Conservation (phyloP, 2,329 filamentous ascomycete genomes). For the Claviceps citrina region DNA sequence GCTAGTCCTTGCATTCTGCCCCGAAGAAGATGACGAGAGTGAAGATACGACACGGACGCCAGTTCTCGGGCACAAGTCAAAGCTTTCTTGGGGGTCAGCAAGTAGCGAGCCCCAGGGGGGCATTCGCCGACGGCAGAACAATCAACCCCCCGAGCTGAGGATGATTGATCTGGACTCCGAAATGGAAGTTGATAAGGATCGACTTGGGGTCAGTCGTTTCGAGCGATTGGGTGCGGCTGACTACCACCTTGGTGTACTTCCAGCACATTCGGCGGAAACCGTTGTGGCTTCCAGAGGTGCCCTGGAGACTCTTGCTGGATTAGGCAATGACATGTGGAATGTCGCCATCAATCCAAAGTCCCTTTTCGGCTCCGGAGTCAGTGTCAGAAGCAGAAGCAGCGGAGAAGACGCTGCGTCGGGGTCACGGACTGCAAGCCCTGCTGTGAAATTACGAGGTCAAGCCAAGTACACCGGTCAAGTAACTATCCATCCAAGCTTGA, state of each 20-base stretch:
- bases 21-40: slow-evolving; percentile 52
- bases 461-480: slow-evolving; percentile 13
- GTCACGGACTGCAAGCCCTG: slow-evolving; percentile 24
- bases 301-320: slow-evolving; percentile 57
- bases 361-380: slow-evolving; percentile 76
- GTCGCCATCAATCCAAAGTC: slow-evolving; percentile 75
- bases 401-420: slow-evolving; percentile 40
- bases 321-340: slow-evolving; percentile 73
- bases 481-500: slow-evolving; percentile 36
- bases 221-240: slow-evolving; percentile 76
- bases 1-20: slow-evolving; percentile 81
- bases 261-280: slow-evolving; percentile 52
- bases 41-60: slow-evolving; percentile 14
- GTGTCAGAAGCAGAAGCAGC: slow-evolving; percentile 48
- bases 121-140: slow-evolving; percentile 57
- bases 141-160: slow-evolving; percentile 72
- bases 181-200: slow-evolving; percentile 75
- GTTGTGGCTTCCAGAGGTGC: slow-evolving; percentile 52
- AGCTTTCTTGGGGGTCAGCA: slow-evolving; percentile 30
- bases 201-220: slow-evolving; percentile 70
- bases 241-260: slow-evolving; percentile 77
- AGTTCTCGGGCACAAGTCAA: slow-evolving; percentile 24
- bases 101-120: slow-evolving; percentile 48
- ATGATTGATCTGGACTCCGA: slow-evolving; percentile 82
- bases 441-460: slow-evolving; percentile 15